Evolutionary conservation across 164 flowering plant genomes (phyloP), one percentile per base, ranked within the genome.

Genomic region (Vitis amurensis): DNA sequence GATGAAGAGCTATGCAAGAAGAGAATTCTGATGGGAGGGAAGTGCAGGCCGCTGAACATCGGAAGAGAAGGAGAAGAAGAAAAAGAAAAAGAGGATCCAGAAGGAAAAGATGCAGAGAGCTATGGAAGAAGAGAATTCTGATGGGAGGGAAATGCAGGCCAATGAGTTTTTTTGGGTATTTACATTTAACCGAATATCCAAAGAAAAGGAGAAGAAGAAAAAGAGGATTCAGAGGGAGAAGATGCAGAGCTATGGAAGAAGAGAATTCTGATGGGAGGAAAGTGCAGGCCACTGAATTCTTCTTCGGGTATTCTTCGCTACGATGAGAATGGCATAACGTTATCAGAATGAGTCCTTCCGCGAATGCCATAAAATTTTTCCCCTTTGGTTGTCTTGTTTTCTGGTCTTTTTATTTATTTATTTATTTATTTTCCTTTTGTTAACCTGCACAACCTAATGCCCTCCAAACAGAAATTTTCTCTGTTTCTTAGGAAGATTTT

Each of bases 1-100:
- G 77, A n/a, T 5, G 59, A 57, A 19, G 90, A 86, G 68, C 68
- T 90, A 12, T 90, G 92, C 79, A 89, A 81, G 84, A 86, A 78
- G 78, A 86, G 80, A 84, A 90, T 90, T 65, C 73, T 90, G 47
- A 78, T 88, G 87, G 94, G 92, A 53, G 70, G 51, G 65, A 79
- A 67, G 50, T 89, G 91, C 74, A 79, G 68, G 71, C 86, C 90
- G 5, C 47, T 87, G 76, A 23, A 23, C 27, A 23, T 23, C 2
- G 27, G 27, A 23, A 23, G 27, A 23, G 27, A 23, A 23, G 27
- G 27, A 23, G 27, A 23, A 23, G 27, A 23, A 23, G 27, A 23
- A 23, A 23, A 23, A 23, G 27, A 23, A 23, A 23, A 23, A 23
- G 27, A 23, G 27, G 27, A 23, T 2, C 27, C 27, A 23, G 27